Conservation (phyloP, 2,329 filamentous ascomycete species). For the Cladosporium austrohemisphaericum region DNA sequence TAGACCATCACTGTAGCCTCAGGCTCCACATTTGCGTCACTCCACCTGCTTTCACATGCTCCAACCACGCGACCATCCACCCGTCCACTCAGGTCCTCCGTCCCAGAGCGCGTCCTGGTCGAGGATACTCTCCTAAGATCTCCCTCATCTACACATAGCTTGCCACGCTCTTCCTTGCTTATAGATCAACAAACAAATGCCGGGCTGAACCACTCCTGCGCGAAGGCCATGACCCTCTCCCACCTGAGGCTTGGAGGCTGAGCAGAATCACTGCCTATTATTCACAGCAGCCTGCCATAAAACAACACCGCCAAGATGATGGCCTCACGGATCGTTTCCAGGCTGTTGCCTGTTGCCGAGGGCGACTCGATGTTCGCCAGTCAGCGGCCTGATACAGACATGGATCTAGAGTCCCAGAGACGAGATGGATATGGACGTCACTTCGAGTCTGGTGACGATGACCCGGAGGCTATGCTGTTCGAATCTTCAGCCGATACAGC, state of each 20-base stretch:
- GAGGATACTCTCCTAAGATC: too few relatives aligned
- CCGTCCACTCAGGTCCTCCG: too few relatives aligned
- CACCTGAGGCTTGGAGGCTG: background rate
- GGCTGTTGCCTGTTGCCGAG: conserved; percentile 42
- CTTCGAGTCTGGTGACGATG: conserved; percentile 42
- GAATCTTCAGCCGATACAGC: conserved; percentile 38
- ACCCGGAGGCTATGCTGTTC: conserved; percentile 54
- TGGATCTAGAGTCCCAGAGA: conserved; percentile 40
- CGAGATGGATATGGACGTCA: background rate
- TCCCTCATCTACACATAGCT: background rate
- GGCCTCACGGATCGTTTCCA: conserved; percentile 53
- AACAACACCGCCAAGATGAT: conserved; percentile 36
- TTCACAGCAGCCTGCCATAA: conserved; percentile 1
- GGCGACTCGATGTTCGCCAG: conserved; percentile 40
- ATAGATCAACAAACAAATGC: background rate
- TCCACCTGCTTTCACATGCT: too few relatives aligned
- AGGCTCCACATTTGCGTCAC: too few relatives aligned
- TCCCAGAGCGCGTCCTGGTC: too few relatives aligned
- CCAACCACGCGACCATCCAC: too few relatives aligned
- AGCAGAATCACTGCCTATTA: background rate
- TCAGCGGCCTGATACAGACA: conserved; percentile 42
- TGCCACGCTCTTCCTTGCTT: background rate
- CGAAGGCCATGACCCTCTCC: too few relatives aligned
- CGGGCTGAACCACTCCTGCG: too few relatives aligned
- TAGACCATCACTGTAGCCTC: too few relatives aligned